Base-by-base conservation (phyloP, 2,329 filamentous ascomycete species). In the Thermoascus crustaceus region DNA sequence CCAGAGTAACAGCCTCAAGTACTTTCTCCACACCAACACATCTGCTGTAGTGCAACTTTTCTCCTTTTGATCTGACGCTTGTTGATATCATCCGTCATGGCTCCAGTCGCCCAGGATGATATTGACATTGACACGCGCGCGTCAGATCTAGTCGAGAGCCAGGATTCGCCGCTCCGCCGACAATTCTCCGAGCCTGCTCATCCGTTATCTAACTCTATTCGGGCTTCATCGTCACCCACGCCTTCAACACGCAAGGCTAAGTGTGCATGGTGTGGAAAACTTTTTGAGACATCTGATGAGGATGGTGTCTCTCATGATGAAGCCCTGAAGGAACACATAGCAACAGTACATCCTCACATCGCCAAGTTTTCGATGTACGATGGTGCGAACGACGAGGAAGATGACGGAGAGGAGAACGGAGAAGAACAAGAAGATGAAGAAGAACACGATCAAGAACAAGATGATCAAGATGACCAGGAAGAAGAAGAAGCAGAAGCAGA, bases 171-270 rank as follows among this genome's bases (percentile, higher is more conserved):
- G 10, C 41, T 57, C 36, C 54, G 50, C 46, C 58, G 58, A 46
- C 57, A 60, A 46, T 60, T 60, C 40, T 62, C 60, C 42, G 60
- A 63, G 34, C 57, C 56, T 32, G 44, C 55, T 32, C 52, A 53
- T 30, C 45, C 52, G 24, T 52, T 44, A 11, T 58, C 56, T 41
- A 56, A 48, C 14, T 60, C 60, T 22, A 55, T 56, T 23, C 52
- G 57, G 35, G 49, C 50, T 11, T 58, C 59, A 9, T 52, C 53
- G 10, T 60, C 58, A 4, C 55, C 56, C 5, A 46, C 55, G 16
- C 52, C 49, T n/a, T 34, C 50, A 13, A 39, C 43, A 9, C 43
- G 43, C 10, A 44, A 42, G 24, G 31, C 53, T 4, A 61, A 57
- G 42, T 65, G 61, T 36, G 40, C 48, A n/a, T 58, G 50, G 52